Base-by-base conservation (phyloP, 2,329 filamentous ascomycete species). In the Xylaria sp. region DNA sequence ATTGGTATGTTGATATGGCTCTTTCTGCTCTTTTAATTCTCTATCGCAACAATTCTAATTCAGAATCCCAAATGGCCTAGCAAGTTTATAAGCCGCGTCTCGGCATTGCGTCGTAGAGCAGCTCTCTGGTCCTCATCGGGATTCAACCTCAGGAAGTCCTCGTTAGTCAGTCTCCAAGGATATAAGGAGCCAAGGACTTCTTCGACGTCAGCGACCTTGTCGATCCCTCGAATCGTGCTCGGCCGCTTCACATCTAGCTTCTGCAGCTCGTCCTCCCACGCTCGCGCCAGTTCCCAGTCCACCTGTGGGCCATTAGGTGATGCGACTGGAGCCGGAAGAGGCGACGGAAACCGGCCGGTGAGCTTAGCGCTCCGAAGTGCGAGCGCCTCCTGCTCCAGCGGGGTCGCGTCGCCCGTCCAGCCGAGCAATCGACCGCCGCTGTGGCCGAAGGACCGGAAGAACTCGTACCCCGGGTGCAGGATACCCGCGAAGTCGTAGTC, bases 401-500 rank as follows among this genome's bases (percentile, higher is more conserved):
- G 45, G 10, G 54, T 58, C 25, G 27, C 13, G 22, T 60, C 33
- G 38, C 62, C 49, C 1, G 11, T 22, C 47, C 50, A 65, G 29
- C 62, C 62, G 11, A 15, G 27, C 36, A 65, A 17, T 36, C 17
- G 39, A 6, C 62, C 62, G 29, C 62, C 62, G 9, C 17, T 51
- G 33, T 17, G 36, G 10, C 13, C 9, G 15, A 65, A 60, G 9
- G 62, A 65, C 33, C 50, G 49, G 31, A 65, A 51, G 44, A 60
- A 65, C 29, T 61, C 62, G 42, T 65, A 56, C 5, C 22, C 49
- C 4, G 56, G 62, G 50, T 61, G 50, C 20, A 39, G 4, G 25
- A 65, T 61, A 39, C 55, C 45, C 3, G 56, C 38, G 22, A 65
- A 65, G 22, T 65, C 62, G 25, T 60, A 61, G n/a, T 65, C 62